These are phyloP conservation scores for Xerocomellus intermedius DNA, from an alignment of 768 basidiomycete genomes.

Conservation along the genomic window DNA sequence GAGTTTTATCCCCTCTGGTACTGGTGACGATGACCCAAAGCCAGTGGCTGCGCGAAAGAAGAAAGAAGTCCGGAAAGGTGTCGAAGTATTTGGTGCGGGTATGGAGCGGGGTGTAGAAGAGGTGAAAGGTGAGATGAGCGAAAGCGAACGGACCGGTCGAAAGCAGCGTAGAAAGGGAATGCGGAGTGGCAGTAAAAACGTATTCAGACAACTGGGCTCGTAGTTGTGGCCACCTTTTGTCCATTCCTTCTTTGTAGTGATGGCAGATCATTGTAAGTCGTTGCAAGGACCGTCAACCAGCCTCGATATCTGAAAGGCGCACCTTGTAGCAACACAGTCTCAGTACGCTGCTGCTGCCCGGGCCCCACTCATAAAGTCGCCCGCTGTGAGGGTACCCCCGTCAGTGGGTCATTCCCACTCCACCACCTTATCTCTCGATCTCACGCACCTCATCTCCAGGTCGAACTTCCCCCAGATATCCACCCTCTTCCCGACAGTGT, in stretches of 20 bases:
- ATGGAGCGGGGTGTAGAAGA: conserved; percentile 77
- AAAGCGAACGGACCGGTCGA: conserved; percentile 75
- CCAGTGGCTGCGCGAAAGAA: conserved; percentile 28
- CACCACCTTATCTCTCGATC: neutral
- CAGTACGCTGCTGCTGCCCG: conserved; percentile 76
- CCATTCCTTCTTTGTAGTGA: neutral
- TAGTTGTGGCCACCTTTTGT: neutral
- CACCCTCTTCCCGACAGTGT: conserved; percentile 93
- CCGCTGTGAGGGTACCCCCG: conserved; percentile 81
- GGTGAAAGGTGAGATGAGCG: conserved; percentile 46
- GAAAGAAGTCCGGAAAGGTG: conserved; percentile 50
- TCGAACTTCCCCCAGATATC: conserved; percentile 85
- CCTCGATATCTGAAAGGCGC: neutral
- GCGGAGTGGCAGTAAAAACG: conserved; percentile 90
- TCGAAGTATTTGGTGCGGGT: conserved; percentile 83
- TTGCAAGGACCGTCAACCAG: neutral
- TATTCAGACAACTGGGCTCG: conserved; percentile 45
- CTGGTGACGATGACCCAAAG: conserved; percentile 12
- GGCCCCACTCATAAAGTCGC: conserved; percentile 90
- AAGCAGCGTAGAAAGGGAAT: conserved; percentile 72
- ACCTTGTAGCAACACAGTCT: conserved; percentile 38
- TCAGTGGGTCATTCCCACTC: conserved; percentile 47
- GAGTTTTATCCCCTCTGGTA: conserved; percentile 68
- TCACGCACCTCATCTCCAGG: conserved; percentile 47
- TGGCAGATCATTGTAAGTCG: conserved; percentile 26